Evolutionary conservation across 2,329 filamentous ascomycete species (phyloP).

Genomic region (Epichloe uncinata): DNA sequence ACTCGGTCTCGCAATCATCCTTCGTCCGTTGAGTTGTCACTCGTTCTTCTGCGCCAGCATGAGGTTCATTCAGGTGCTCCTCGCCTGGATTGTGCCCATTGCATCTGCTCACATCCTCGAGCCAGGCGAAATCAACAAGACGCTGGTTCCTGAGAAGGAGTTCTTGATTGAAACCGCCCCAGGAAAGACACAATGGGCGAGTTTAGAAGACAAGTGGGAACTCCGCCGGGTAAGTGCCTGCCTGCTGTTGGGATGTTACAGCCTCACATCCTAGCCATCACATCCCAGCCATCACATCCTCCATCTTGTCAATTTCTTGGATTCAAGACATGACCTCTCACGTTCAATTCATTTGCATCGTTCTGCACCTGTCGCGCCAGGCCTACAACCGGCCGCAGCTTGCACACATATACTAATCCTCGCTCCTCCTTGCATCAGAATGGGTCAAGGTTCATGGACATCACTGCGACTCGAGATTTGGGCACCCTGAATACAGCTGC

Average conservation of each 20-base stretch:
- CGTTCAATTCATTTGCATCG: too few species aligned
- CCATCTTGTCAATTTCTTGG: background rate
- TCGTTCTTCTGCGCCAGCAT: slow-evolving; percentile 19
- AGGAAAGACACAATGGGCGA: slow-evolving; percentile 73
- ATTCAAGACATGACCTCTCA: background rate
- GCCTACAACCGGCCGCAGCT: too few species aligned
- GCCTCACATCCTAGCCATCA: too few species aligned
- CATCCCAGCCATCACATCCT: background rate
- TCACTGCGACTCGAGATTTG: slow-evolving; percentile 57
- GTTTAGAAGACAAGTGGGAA: slow-evolving; percentile 91
- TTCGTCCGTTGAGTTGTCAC: background rate
- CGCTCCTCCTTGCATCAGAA: slow-evolving; percentile 37
- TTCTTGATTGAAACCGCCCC: slow-evolving; percentile 78
- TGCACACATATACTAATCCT: background rate
- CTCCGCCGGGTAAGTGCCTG: slow-evolving; percentile 55
- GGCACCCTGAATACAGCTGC: slow-evolving; percentile 32
- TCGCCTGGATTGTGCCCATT: slow-evolving; percentile 41
- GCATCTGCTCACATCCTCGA: slow-evolving; percentile 42
- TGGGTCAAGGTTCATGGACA: slow-evolving; percentile 86
- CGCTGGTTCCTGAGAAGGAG: slow-evolving; percentile 28
- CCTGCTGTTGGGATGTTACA: too few species aligned
- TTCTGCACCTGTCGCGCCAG: too few species aligned
- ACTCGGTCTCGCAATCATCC: background rate
- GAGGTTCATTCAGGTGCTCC: slow-evolving; percentile 38
- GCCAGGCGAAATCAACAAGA: slow-evolving; percentile 33